phyloP scores from a whole-genome alignment of 2,329 filamentous ascomycete species.

The Biscogniauxia mediterranea region DNA sequence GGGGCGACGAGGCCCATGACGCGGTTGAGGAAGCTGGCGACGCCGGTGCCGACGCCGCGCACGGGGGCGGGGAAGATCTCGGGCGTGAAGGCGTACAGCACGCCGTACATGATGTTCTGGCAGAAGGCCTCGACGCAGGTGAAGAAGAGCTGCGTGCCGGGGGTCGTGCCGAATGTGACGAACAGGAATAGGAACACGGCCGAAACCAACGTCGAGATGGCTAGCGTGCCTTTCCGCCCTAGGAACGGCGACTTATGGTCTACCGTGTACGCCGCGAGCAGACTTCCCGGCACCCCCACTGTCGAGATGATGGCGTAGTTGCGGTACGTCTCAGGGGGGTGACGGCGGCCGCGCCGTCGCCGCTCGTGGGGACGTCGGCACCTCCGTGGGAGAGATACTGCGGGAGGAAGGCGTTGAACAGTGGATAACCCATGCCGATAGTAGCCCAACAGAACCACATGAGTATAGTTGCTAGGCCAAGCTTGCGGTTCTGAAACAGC shows the following conservation, averaged over 20 bases:
- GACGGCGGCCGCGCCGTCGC: conserved; percentile 26
- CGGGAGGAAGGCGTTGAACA: conserved; percentile 89
- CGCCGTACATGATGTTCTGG: conserved; percentile 76
- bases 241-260: conserved; percentile 60
- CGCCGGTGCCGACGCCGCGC: conserved; percentile 69
- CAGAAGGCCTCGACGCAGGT: conserved; percentile 68
- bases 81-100: conserved; percentile 74
- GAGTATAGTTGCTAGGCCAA: conserved; percentile 50
- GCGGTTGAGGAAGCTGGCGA: conserved; percentile 70
- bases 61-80: conserved; percentile 74
- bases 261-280: conserved; percentile 72
- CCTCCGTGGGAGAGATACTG: conserved; percentile 70
- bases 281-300: conserved; percentile 72
- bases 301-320: conserved; percentile 81
- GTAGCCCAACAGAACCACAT: conserved; percentile 80
- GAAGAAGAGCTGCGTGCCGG: conserved; percentile 60
- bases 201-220: conserved; percentile 63
- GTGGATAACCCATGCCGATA: conserved; percentile 82
- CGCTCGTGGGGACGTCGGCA: conserved; percentile 36
- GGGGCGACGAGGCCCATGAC: conserved; percentile 67
- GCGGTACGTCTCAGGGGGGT: conserved; percentile 59
- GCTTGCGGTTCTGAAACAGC: conserved; percentile 56
- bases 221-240: conserved; percentile 72
- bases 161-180: conserved; percentile 56
- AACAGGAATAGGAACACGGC: conserved; percentile 70